A percentile compares a stretch with the other conserved stretches of the same genome.
Conservation (phyloP, 139 green algal species). For the Desmodesmus armatus region DNA sequence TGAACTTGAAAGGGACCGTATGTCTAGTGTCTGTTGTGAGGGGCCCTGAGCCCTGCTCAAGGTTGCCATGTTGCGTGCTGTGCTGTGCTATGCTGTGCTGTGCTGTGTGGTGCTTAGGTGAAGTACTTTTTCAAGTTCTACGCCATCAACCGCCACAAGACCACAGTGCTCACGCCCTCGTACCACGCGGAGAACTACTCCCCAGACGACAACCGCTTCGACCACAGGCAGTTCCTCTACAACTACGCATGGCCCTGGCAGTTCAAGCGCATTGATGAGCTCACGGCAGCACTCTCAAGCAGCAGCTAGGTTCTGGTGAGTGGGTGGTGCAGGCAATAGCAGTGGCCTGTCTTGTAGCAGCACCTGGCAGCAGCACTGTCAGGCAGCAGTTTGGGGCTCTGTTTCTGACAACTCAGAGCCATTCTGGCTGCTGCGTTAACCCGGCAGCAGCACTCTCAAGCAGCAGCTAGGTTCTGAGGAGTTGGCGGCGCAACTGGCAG, state of each 20-base stretch:
- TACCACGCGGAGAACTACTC: conserved; percentile 98
- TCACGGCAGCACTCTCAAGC: conserved; percentile 46
- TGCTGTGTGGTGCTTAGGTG: conserved; percentile 66
- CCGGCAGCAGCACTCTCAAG: too few species aligned
- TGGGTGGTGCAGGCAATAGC: neutral
- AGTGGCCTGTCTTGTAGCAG: neutral
- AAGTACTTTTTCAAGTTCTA: conserved; percentile 98
- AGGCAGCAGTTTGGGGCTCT: neutral
- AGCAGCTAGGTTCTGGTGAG: too few species aligned
- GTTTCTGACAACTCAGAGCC: neutral
- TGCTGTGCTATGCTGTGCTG: neutral
- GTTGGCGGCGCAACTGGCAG: too few species aligned
- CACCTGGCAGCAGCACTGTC: neutral
- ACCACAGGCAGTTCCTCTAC: conserved; percentile 97
- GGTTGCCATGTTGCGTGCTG: neutral
- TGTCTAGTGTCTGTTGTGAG: neutral
- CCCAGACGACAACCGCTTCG: conserved; percentile 96
- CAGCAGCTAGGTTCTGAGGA: too few species aligned
- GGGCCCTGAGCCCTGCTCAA: neutral
- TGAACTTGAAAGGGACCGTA: too few species aligned
- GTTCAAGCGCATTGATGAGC: conserved; percentile 85
- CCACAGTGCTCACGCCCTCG: conserved; percentile 94
- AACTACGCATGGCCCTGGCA: conserved; percentile 91
- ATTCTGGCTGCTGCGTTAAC: too few species aligned
- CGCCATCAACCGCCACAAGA: conserved; percentile 97